A percentile compares a stretch with the other conserved stretches of the same genome.
Evolutionary conservation across 2,329 filamentous ascomycete genomes (phyloP).

Genomic region (Huntiella decipiens): DNA sequence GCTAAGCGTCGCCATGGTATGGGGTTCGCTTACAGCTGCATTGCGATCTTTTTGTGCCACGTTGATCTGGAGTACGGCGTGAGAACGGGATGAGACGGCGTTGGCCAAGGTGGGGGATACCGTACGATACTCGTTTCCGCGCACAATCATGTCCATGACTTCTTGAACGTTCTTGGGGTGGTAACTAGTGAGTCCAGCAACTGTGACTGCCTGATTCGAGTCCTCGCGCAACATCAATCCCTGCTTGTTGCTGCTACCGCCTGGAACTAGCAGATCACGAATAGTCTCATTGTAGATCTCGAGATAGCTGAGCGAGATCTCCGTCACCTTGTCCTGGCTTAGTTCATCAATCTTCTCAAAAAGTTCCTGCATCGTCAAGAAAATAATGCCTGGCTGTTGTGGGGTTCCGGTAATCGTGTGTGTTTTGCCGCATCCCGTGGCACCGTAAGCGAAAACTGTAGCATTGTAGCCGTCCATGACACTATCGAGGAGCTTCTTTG

Average conservation of each 20-base stretch:
- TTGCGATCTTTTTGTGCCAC: constrained; percentile 87
- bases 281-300: constrained; percentile 99
- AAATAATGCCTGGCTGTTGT: constrained; percentile 91
- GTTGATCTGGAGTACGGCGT: constrained; percentile 95
- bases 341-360: constrained; percentile 90
- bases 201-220: constrained; percentile 78
- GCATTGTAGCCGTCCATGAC: constrained; percentile 97
- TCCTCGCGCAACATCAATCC: constrained; percentile 88
- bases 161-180: constrained; percentile 80
- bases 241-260: constrained; percentile 41
- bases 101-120: constrained; percentile 96
- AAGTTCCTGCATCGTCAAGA: constrained; percentile 95
- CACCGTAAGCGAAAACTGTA: constrained; percentile 94
- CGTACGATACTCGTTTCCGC: constrained; percentile 82
- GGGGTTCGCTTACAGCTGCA: constrained; percentile 76
- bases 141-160: constrained; percentile 98
- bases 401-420: constrained; percentile 90
- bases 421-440: constrained; percentile 94
- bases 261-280: constrained; percentile 76
- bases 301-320: constrained; percentile 81
- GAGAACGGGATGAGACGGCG: constrained; percentile 88
- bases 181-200: constrained; percentile 78
- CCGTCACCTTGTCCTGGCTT: constrained; percentile 69
- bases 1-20: constrained; percentile 94
- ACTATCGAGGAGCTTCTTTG: constrained; percentile 73